These are phyloP conservation scores for Domatiomyces catenatus DNA, from an alignment of 2,329 filamentous ascomycete species.

Conservation along the genomic window DNA sequence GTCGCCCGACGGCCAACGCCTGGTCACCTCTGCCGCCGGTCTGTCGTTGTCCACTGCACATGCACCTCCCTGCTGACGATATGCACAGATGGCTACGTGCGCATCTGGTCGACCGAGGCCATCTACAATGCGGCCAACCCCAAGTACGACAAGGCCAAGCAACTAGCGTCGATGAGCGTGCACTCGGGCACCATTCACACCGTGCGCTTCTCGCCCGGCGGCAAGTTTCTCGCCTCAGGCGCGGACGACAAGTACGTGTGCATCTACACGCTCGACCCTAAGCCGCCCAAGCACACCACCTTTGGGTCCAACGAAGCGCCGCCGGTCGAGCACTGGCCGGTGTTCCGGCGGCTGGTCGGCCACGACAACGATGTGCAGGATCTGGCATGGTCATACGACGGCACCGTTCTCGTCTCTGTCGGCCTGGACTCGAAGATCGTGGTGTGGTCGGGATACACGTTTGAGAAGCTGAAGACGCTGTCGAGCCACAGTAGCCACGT, in stretches of 20 bases:
- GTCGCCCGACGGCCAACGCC: conserved; percentile 77
- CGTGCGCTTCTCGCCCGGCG: conserved; percentile 89
- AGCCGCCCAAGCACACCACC: conserved; percentile 58
- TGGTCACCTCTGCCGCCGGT: conserved; percentile 90
- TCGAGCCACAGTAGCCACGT: conserved; percentile 92
- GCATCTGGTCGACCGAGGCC: conserved; percentile 93
- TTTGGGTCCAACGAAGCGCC: conserved; percentile 83
- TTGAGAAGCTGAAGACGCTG: conserved; percentile 91
- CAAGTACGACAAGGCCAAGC: conserved; percentile 63
- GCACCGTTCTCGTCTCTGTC: conserved; percentile 87
- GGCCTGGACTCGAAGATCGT: conserved; percentile 96
- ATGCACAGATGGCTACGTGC: conserved; percentile 73
- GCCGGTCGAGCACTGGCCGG: conserved; percentile 95
- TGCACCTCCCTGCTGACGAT: neutral
- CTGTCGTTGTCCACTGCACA: conserved; percentile 21
- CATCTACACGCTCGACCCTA: conserved; percentile 80
- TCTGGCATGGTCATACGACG: conserved; percentile 90
- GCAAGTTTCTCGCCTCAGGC: conserved; percentile 86
- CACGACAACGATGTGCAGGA: conserved; percentile 99
- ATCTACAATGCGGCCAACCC: conserved; percentile 66
- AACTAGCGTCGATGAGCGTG: conserved; percentile 95
- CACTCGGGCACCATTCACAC: conserved; percentile 95
- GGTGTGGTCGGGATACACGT: conserved; percentile 94
- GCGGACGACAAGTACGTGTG: conserved; percentile 99
- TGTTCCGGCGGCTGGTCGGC: conserved; percentile 78